These are phyloP conservation scores for Aspergillus ochraceus DNA, from an alignment of 2,329 filamentous ascomycete species.

Conservation along the genomic window DNA sequence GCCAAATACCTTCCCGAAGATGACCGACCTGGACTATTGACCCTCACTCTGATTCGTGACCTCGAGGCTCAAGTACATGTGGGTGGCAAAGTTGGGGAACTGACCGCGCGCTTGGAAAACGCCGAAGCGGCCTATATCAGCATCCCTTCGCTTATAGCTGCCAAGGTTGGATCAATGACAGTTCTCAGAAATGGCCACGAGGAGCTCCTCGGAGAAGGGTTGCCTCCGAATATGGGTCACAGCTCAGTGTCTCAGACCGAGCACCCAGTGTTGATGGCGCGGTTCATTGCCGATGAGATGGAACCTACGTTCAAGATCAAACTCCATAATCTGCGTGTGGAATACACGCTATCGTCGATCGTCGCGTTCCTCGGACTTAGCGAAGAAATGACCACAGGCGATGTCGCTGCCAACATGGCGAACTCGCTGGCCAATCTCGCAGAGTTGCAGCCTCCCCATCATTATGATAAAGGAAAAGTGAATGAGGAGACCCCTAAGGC, in stretches of 20 bases:
- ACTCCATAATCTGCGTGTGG: constrained; percentile 77
- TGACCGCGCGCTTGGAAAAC: constrained; percentile 60
- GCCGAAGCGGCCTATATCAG: constrained; percentile 79
- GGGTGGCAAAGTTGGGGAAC: constrained; percentile 66
- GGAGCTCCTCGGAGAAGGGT: constrained; percentile 67
- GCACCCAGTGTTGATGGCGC: constrained; percentile 73
- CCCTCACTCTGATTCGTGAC: constrained; percentile 66
- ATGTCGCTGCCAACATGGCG: constrained; percentile 73
- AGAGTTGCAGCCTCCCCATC: constrained; percentile 49
- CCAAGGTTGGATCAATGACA: constrained; percentile 66
- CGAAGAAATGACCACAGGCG: constrained; percentile 67
- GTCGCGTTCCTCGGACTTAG: constrained; percentile 75
- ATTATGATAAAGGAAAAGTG: constrained; percentile 16
- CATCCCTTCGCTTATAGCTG: constrained; percentile 76
- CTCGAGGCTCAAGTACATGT: constrained; percentile 63
- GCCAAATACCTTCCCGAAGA: constrained; percentile 95
- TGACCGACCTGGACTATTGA: constrained; percentile 84
- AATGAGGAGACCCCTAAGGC: constrained; percentile 19
- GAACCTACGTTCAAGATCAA: constrained; percentile 89
- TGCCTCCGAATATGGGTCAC: constrained; percentile 35
- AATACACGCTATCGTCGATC: constrained; percentile 83
- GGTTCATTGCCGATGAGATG: constrained; percentile 91
- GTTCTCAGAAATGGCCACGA: constrained; percentile 67
- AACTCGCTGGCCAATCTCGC: constrained; percentile 77
- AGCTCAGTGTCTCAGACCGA: constrained; percentile 4